phyloP scores from a whole-genome alignment of 2,329 filamentous ascomycete genomes.

The Penicillium griseofulvum region DNA sequence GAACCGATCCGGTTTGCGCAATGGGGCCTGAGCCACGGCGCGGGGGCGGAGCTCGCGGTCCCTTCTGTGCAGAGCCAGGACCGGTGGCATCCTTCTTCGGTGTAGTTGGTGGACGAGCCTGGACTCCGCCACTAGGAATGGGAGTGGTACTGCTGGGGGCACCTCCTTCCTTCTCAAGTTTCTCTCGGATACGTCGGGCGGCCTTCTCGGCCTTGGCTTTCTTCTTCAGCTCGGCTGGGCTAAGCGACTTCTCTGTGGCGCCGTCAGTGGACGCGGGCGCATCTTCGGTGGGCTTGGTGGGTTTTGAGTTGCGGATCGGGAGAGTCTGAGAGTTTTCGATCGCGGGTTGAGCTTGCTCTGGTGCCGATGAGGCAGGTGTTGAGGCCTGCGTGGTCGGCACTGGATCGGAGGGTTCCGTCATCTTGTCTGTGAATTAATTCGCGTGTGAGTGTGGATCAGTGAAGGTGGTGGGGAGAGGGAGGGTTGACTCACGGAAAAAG shows the following conservation, averaged over 20 bases:
- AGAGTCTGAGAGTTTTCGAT: constrained; percentile 20
- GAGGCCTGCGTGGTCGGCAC: constrained; percentile 16
- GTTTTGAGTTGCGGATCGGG: constrained; percentile 25
- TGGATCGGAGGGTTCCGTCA: constrained; percentile 28
- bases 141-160: constrained; percentile 37
- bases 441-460: constrained; percentile 21
- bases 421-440: constrained; percentile 22
- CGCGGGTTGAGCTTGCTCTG: constrained; percentile 18
- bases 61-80: constrained; percentile 30
- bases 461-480: constrained; percentile 28
- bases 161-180: constrained; percentile 52
- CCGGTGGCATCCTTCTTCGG: constrained; percentile 33
- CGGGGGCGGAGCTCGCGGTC: constrained; percentile 29
- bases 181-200: constrained; percentile 72
- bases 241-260: constrained; percentile 35
- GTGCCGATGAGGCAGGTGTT: constrained; percentile 15
- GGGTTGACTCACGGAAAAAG: constrained; percentile 34
- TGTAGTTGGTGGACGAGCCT: constrained; percentile 20
- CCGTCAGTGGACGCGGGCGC: constrained; percentile 20
- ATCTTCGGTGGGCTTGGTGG: constrained; percentile 25
- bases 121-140: constrained; percentile 34
- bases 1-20: constrained; percentile 37
- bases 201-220: constrained; percentile 88
- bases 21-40: constrained; percentile 34
- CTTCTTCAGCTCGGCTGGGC: constrained; percentile 76